Conservation (phyloP, 75 land plant genomes). For the Picea glauca region DNA sequence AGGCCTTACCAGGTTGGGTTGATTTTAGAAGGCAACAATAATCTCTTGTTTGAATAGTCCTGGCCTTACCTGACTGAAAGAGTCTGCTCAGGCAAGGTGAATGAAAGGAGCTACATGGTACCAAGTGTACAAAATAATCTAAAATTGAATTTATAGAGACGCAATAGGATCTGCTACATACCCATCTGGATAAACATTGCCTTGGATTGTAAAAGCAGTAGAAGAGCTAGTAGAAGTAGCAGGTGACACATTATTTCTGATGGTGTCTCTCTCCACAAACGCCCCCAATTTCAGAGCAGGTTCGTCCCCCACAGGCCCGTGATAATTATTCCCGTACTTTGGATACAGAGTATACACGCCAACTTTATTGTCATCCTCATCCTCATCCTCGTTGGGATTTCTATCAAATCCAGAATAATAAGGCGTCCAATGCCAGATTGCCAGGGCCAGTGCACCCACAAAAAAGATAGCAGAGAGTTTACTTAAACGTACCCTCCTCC, state of each 20-base stretch:
- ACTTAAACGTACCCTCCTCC: neutral
- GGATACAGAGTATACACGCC: slow-evolving; percentile 35
- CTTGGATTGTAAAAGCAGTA: slow-evolving; percentile 43
- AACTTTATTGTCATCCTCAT: slow-evolving; percentile 9
- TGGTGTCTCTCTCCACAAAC: slow-evolving; percentile 3
- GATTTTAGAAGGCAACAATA: too few relatives aligned
- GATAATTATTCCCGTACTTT: slow-evolving; percentile 14
- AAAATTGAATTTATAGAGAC: neutral
- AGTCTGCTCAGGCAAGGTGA: too few relatives aligned
- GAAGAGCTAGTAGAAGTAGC: slow-evolving; percentile 16
- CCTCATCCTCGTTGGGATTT: neutral
- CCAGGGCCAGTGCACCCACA: neutral
- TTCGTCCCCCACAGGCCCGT: slow-evolving; percentile 14
- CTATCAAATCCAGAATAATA: neutral
- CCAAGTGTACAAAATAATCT: too few relatives aligned
- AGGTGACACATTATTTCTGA: neutral
- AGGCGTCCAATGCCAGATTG: slow-evolving; percentile 7
- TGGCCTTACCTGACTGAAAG: too few relatives aligned
- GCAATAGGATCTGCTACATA: slow-evolving; percentile 22
- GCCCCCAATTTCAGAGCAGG: slow-evolving; percentile 18
- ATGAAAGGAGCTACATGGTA: too few relatives aligned
- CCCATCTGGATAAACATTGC: slow-evolving; percentile 84
- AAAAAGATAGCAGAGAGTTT: neutral
- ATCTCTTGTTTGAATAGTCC: too few relatives aligned
- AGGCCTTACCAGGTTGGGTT: too few relatives aligned